phyloP scores from a whole-genome alignment of 495 filamentous ascomycete genomes.

The Penicillium malachiteum region DNA sequence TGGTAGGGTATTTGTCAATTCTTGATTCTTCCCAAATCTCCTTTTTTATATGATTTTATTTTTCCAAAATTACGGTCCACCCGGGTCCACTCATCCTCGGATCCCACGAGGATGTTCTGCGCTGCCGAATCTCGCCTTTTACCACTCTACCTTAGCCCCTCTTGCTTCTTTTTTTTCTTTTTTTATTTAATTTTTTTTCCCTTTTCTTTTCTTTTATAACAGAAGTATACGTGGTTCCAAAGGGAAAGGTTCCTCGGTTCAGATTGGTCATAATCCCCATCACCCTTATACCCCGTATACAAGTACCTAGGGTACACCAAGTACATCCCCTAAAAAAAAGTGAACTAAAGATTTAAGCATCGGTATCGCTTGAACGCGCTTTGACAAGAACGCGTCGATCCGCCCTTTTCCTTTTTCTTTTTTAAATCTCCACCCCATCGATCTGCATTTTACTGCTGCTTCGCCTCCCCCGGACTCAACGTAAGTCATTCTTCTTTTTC shows the following conservation, averaged over 20 bases:
- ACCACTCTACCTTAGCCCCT: slow-evolving; percentile 20
- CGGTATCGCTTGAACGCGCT: slow-evolving; percentile 32
- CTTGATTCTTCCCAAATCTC: neutral
- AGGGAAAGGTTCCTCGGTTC: too few species aligned
- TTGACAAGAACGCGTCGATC: slow-evolving; percentile 32
- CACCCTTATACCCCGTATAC: too few species aligned
- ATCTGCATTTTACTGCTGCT: slow-evolving; percentile 2
- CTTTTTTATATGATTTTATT: neutral
- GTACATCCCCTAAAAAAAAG: slow-evolving; percentile 46
- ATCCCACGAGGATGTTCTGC: slow-evolving; percentile 43
- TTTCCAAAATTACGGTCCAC: slow-evolving; percentile 42
- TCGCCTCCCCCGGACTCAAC: slow-evolving; percentile 6
- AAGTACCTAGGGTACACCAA: slow-evolving; percentile 1
- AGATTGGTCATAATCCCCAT: too few species aligned
- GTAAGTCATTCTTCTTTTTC: slow-evolving; percentile 18
- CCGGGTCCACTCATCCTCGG: slow-evolving; percentile 40
- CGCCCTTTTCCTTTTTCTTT: slow-evolving; percentile 13
- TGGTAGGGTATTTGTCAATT: too few species aligned
- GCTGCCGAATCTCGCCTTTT: slow-evolving; percentile 34
- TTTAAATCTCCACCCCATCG: slow-evolving; percentile 2
- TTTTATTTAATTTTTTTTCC: slow-evolving; percentile 21
- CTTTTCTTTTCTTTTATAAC: slow-evolving; percentile 23
- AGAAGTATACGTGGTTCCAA: neutral
- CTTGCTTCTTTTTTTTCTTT: slow-evolving; percentile 28
- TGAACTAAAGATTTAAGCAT: slow-evolving; percentile 52